Base-by-base conservation (phyloP, 768 basidiomycete species). In the Trametes villosa region DNA sequence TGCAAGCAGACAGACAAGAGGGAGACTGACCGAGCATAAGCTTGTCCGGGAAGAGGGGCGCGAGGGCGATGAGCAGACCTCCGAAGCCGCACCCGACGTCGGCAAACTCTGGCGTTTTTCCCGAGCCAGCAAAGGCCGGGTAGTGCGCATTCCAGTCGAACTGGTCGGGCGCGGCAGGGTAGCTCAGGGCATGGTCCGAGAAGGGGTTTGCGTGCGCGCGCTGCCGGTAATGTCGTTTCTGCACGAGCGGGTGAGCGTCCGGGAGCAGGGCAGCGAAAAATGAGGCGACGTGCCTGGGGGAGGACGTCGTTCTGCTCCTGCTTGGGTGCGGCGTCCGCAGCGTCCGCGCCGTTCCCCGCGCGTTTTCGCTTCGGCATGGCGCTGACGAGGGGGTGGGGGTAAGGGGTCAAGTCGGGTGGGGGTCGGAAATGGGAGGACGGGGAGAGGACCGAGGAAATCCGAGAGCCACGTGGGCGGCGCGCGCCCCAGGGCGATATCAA, bases 51-150 rank as follows among this genome's bases (percentile, higher is more conserved):
- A 91, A 97, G 36, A 93, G 77, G 7, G 95, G 94, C 0, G 95
- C 93, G 17, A 99, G 85, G 4, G 91, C 77, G 65, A 96, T 90
- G 60, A 96, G 79, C 40, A 99, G 84, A 17, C 97, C 97, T 15
- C 97, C 97, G 69, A 98, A 99, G 42, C 97, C 97, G 73, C 97
- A 99, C 0, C 97, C 97, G 34, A 99, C 86, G 74, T 99, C 97
- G 4, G 94, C 97, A 70, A 95, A 97, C 75, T 96, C 94, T 45
- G 97, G 96, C 11, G 77, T 76, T 69, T 90, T 90, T 41, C 79
- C 79, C 33, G 81, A 72, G 24, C 70, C 74, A 30, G 77, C 72
- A 71, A 86, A 90, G 29, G 85, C 81, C 0, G 96, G 96, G 76
- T 87, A 98, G 74, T 95, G 93, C 22, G 75, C 72, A 12, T 79